phyloP scores from a whole-genome alignment of 108 stramenopile species.

The Schizochytrium sp. region DNA sequence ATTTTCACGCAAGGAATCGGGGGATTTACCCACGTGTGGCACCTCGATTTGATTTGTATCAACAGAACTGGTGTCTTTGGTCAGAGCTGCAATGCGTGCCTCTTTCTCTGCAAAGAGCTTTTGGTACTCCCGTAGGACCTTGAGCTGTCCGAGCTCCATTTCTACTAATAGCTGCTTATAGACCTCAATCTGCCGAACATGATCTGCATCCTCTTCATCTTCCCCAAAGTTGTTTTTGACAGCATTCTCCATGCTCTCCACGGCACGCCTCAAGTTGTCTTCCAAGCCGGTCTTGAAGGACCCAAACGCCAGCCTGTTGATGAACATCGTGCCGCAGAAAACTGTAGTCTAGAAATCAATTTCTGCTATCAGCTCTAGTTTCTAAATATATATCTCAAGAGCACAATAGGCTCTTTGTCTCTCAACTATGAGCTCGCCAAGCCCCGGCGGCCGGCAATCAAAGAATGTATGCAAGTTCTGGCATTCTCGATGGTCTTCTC shows the following conservation, averaged over 20 bases:
- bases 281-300: conserved; percentile 20
- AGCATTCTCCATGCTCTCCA: conserved; percentile 24
- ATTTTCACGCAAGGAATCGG: too few relatives aligned
- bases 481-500: neutral
- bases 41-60: neutral
- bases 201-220: neutral
- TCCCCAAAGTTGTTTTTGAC: conserved; percentile 6
- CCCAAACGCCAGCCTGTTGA: conserved; percentile 38
- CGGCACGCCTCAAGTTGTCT: conserved; percentile 40
- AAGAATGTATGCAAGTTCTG: too few relatives aligned
- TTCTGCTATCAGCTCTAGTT: neutral
- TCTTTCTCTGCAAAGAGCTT: conserved; percentile 50
- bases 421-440: neutral
- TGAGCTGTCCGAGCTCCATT: conserved; percentile 58
- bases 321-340: neutral
- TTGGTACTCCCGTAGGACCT: conserved; percentile 45
- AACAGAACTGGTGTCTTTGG: neutral
- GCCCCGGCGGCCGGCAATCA: too few relatives aligned
- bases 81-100: neutral
- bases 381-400: too few relatives aligned
- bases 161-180: conserved; percentile 49
- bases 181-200: conserved; percentile 2
- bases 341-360: neutral
- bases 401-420: neutral
- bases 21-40: too few relatives aligned